Evolutionary conservation across 116 monocot species (phyloP).

Genomic region (Cymodocea nodosa): DNA sequence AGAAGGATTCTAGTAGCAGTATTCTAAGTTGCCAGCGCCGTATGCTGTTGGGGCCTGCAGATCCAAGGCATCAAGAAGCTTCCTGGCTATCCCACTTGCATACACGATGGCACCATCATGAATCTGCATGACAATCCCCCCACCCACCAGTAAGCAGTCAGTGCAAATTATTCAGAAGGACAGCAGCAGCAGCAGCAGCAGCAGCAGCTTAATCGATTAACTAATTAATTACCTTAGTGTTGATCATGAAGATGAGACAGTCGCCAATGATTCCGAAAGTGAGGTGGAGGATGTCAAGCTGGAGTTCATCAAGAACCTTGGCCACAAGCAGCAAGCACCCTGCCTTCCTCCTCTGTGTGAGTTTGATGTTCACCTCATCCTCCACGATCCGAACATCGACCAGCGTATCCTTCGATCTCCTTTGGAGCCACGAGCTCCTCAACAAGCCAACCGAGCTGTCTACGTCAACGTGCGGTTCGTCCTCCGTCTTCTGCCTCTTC

Average conservation of each 20-base stretch:
- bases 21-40: neutral
- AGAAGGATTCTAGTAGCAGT: too few relatives aligned
- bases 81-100: conserved; percentile 66
- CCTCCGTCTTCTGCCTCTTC: neutral
- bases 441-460: conserved; percentile 21
- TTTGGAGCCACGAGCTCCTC: conserved; percentile 72
- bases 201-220: neutral
- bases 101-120: conserved; percentile 43
- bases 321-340: conserved; percentile 33
- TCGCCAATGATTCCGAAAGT: conserved; percentile 68
- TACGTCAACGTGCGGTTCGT: conserved; percentile 7
- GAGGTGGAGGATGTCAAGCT: conserved; percentile 59
- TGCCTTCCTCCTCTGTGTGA: conserved; percentile 30
- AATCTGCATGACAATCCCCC: conserved; percentile 33
- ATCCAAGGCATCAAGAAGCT: conserved; percentile 53
- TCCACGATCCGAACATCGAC: conserved; percentile 82
- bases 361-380: conserved; percentile 70
- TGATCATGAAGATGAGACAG: conserved; percentile 54
- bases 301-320: conserved; percentile 41
- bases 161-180: too few relatives aligned
- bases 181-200: too few relatives aligned
- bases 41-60: neutral
- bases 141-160: too few relatives aligned
- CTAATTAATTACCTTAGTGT: conserved; percentile 11
- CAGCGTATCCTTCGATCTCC: conserved; percentile 36